These are phyloP conservation scores for Termitomyces sp. DNA, from an alignment of 768 basidiomycete genomes.

Conservation along the genomic window DNA sequence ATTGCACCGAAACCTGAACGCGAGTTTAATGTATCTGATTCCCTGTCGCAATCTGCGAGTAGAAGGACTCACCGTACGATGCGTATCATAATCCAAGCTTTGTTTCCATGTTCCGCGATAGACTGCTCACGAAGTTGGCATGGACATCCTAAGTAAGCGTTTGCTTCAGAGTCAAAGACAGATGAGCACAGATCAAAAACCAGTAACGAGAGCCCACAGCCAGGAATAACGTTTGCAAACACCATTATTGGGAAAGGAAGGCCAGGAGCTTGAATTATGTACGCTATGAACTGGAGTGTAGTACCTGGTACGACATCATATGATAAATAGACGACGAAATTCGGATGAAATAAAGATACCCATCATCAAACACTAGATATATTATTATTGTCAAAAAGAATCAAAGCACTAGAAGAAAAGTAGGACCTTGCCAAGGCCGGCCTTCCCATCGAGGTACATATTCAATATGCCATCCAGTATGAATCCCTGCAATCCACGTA, in stretches of 20 bases:
- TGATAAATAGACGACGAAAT: neutral
- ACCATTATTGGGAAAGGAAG: constrained; percentile 51
- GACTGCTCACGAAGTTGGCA: constrained; percentile 46
- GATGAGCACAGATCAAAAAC: constrained; percentile 15
- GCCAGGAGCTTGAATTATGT: constrained; percentile 35
- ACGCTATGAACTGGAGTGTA: constrained; percentile 34
- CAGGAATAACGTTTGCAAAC: constrained; percentile 36
- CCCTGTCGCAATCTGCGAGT: too few relatives aligned
- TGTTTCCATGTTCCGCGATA: constrained; percentile 33
- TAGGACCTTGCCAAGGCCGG: constrained; percentile 46
- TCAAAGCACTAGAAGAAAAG: neutral
- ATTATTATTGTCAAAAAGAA: neutral
- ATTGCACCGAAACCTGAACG: constrained; percentile 34
- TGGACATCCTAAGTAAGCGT: constrained; percentile 33
- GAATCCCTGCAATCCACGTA: constrained; percentile 33
- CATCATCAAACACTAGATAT: constrained; percentile 15
- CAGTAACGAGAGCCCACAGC: constrained; percentile 49
- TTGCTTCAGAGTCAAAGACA: too few relatives aligned
- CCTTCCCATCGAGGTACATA: constrained; percentile 35
- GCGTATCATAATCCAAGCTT: constrained; percentile 53
- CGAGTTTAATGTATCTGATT: neutral
- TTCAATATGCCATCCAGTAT: constrained; percentile 41
- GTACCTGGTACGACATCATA: constrained; percentile 25
- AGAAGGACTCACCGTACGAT: constrained; percentile 31
- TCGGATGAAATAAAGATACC: constrained; percentile 9